Percentiles rank a stretch among this genome's conserved stretches.
phyloP scores from a whole-genome alignment of 2,329 filamentous ascomycete genomes.

The Thermothelomyces thermophilus region DNA sequence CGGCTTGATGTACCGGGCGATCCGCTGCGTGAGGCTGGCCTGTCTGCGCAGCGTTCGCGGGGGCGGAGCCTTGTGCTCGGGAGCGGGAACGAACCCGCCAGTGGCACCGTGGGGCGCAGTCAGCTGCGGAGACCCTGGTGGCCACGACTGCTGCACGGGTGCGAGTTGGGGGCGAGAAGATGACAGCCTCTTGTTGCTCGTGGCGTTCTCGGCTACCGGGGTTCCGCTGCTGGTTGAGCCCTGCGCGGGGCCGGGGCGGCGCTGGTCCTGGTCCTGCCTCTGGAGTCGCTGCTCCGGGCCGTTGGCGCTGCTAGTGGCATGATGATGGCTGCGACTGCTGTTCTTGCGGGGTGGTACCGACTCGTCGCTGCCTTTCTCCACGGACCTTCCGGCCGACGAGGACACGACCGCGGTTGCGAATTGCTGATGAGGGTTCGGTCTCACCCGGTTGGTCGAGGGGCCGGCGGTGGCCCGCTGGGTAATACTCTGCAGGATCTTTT shows the following conservation, averaged over 20 bases:
- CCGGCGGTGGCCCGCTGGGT: constrained; percentile 16
- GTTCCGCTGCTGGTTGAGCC: constrained; percentile 13
- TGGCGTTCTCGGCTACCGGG: not conserved
- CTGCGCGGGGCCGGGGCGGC: constrained; percentile 17
- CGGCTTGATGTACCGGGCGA: constrained; percentile 40
- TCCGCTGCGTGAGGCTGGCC: constrained; percentile 36
- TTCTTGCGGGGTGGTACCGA: constrained; percentile 1
- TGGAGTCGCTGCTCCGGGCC: not conserved
- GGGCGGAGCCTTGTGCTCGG: constrained; percentile 7
- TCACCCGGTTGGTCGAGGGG: not conserved
- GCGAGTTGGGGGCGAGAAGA: not conserved
- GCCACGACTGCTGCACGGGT: not conserved
- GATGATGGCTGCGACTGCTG: not conserved
- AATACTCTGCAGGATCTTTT: constrained; percentile 20
- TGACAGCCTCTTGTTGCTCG: not conserved
- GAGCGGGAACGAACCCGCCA: not conserved
- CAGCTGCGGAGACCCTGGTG: not conserved
- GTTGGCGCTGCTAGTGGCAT: not conserved
- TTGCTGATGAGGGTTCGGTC: constrained; percentile 20
- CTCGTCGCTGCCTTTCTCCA: not conserved
- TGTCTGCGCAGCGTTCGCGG: constrained; percentile 22
- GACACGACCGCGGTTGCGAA: constrained; percentile 9
- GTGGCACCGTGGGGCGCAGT: not conserved
- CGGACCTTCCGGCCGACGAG: not conserved
- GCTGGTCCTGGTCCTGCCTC: not conserved